Conservation (phyloP, 441 rosid genomes). For the Populus hybrid region DNA sequence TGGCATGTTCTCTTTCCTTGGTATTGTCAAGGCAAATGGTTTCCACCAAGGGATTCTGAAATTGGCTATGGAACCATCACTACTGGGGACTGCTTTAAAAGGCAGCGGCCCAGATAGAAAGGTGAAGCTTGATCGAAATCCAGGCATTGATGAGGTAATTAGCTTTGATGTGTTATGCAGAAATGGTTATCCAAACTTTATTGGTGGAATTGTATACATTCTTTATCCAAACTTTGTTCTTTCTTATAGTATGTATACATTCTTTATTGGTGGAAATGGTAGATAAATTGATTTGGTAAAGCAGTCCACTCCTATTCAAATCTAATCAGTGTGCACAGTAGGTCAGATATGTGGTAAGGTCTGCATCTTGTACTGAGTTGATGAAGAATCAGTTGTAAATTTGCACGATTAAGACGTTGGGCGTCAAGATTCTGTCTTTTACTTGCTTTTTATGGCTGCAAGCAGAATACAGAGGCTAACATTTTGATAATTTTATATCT, state of each 20-base stretch:
- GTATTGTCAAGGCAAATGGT: conserved; percentile 61
- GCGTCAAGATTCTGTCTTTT: background rate
- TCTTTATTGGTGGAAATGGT: background rate
- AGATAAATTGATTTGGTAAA: conserved; percentile 3
- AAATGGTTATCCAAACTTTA: background rate
- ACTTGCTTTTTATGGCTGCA: background rate
- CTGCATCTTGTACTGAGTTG: background rate
- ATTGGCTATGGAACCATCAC: conserved; percentile 96
- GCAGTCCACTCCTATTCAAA: background rate
- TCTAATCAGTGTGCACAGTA: background rate
- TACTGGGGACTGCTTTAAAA: conserved; percentile 84
- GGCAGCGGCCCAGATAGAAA: conserved; percentile 93
- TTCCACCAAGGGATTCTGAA: conserved; percentile 90
- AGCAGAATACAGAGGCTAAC: background rate
- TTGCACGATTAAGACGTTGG: background rate
- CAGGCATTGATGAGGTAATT: conserved; percentile 89
- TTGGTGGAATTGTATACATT: no score
- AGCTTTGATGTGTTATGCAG: background rate
- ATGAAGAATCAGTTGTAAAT: background rate
- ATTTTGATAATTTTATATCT: background rate
- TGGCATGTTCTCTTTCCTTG: conserved; percentile 16
- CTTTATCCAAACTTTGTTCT: background rate
- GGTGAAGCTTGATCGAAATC: conserved; percentile 82
- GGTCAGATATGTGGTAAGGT: background rate
- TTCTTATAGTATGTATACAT: background rate